Percentiles rank a stretch among this genome's conserved stretches.
phyloP scores from a whole-genome alignment of 1,284 basidiomycete genomes.

The Phylloporus sp. region DNA sequence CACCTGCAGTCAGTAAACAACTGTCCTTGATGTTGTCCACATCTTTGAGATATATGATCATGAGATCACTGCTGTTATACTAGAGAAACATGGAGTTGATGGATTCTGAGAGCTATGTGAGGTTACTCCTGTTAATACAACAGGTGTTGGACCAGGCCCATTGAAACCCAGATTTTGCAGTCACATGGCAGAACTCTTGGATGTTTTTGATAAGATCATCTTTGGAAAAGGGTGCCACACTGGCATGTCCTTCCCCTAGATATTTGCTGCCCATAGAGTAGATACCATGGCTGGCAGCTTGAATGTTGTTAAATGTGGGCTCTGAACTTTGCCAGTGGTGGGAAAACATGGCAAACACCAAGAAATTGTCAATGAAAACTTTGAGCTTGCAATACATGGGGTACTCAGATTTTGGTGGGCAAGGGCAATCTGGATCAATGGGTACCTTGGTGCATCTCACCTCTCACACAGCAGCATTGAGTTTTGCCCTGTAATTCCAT shows the following conservation, averaged over 20 bases:
- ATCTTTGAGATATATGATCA: constrained; percentile 36
- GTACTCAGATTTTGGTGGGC: neutral
- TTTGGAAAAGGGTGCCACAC: neutral
- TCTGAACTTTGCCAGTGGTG: constrained; percentile 32
- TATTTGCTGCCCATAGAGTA: constrained; percentile 17
- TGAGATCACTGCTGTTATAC: constrained; percentile 31
- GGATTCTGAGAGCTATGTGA: constrained; percentile 29
- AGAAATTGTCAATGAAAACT: constrained; percentile 25
- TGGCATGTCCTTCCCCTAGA: neutral
- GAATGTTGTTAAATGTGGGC: constrained; percentile 22
- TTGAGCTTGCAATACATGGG: constrained; percentile 17
- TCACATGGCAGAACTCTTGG: constrained; percentile 33
- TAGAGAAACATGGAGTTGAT: constrained; percentile 36
- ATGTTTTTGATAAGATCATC: constrained; percentile 20
- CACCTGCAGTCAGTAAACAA: constrained; percentile 15
- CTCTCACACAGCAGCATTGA: constrained; percentile 18
- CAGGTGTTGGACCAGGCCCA: constrained; percentile 39
- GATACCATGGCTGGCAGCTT: constrained; percentile 18
- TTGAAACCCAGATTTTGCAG: constrained; percentile 29
- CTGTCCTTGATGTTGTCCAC: constrained; percentile 25
- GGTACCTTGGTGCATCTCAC: constrained; percentile 6
- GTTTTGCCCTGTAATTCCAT: constrained; percentile 19
- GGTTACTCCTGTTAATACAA: constrained; percentile 31
- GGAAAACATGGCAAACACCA: constrained; percentile 36
- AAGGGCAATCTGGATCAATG: constrained; percentile 9